Conservation (phyloP, 345 rosid genomes). For the Brassica incana region DNA sequence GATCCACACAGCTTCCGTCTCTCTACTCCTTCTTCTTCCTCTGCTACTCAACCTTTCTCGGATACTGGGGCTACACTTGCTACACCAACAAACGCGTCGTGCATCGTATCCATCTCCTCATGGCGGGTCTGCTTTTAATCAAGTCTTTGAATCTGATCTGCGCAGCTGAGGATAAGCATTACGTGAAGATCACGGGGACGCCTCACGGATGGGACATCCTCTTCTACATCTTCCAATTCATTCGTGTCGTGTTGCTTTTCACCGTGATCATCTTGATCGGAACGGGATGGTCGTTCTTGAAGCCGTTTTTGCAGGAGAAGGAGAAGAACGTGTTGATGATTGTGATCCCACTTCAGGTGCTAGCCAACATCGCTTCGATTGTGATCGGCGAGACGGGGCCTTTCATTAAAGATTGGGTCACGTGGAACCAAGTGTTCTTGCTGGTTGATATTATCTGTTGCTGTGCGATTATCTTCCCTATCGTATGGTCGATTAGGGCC, state of each 20-base stretch:
- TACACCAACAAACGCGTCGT: slow-evolving; percentile 50
- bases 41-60: slow-evolving; percentile 58
- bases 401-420: slow-evolving; percentile 81
- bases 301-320: slow-evolving; percentile 92
- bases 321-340: slow-evolving; percentile 97
- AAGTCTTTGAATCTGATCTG: slow-evolving; percentile 88
- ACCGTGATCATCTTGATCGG: slow-evolving; percentile 94
- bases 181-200: slow-evolving; percentile 83
- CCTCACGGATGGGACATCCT: slow-evolving; percentile 97
- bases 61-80: slow-evolving; percentile 65
- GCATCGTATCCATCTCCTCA: slow-evolving; percentile 84
- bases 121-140: slow-evolving; percentile 73
- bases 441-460: slow-evolving; percentile 89
- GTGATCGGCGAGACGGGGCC: slow-evolving; percentile 97
- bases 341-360: slow-evolving; percentile 91
- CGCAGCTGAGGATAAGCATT: slow-evolving; percentile 87
- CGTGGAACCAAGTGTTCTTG: slow-evolving; percentile 94
- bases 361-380: slow-evolving; percentile 83
- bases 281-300: slow-evolving; percentile 97
- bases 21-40: slow-evolving; percentile 59
- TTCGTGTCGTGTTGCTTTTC: slow-evolving; percentile 80
- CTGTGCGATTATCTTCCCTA: slow-evolving; percentile 92
- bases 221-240: slow-evolving; percentile 85
- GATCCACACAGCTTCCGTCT: slow-evolving; percentile 71
- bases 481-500: slow-evolving; percentile 90